Evolutionary conservation across 1,284 basidiomycete species (phyloP).

Genomic region (Schizophyllum commune): DNA sequence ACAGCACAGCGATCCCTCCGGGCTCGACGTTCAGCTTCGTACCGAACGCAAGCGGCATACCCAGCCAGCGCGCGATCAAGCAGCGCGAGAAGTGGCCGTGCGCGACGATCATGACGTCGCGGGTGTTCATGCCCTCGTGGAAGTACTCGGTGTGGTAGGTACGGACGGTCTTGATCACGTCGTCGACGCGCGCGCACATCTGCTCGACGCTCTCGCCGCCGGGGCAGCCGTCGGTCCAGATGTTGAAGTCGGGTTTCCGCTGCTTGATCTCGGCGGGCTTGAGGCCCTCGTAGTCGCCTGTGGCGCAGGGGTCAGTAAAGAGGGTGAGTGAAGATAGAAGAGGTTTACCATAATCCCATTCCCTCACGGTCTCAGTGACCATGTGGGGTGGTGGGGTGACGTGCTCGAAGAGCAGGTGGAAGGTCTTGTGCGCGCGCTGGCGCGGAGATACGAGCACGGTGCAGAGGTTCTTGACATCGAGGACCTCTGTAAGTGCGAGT

Average conservation of each 20-base stretch:
- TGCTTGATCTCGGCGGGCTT: conserved; percentile 66
- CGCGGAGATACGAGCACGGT: conserved; percentile 81
- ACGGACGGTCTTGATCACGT: conserved; percentile 68
- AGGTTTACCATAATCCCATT: conserved; percentile 76
- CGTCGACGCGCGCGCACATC: conserved; percentile 75
- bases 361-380: conserved; percentile 59
- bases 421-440: conserved; percentile 76
- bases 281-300: conserved; percentile 81
- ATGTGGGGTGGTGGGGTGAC: conserved; percentile 44
- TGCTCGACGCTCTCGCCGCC: conserved; percentile 78
- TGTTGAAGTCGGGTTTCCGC: conserved; percentile 61
- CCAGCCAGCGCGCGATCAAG: conserved; percentile 57
- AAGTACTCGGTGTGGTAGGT: conserved; percentile 69
- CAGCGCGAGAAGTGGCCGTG: conserved; percentile 38
- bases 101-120: conserved; percentile 71
- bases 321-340: background rate
- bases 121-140: conserved; percentile 52
- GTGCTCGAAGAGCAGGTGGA: conserved; percentile 70
- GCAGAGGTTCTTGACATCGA: conserved; percentile 77
- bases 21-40: conserved; percentile 76
- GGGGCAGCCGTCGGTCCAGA: conserved; percentile 85
- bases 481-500: too few relatives aligned
- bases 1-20: conserved; percentile 63
- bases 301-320: too few relatives aligned
- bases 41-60: conserved; percentile 69